Evolutionary conservation across 257 asterid genomes (phyloP).

Genomic region (Paulownia fortunei): DNA sequence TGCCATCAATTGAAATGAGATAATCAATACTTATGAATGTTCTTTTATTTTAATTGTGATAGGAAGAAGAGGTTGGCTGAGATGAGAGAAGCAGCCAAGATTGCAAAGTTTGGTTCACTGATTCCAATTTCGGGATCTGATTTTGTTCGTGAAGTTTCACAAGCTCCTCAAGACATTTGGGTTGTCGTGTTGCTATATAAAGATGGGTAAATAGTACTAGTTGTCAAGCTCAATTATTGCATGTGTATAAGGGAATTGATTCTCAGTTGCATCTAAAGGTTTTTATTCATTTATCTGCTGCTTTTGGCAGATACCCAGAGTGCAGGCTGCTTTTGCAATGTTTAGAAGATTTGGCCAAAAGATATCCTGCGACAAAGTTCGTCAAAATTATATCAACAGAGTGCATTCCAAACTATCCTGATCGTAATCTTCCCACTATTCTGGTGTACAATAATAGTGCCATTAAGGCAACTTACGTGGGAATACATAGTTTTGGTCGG

Average conservation of each 20-base stretch:
- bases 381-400: constrained; percentile 92
- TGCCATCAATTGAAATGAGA: no score
- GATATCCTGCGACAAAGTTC: constrained; percentile 90
- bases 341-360: constrained; percentile 77
- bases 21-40: neutral
- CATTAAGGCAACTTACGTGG: constrained; percentile 84
- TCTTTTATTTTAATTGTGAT: constrained; percentile 24
- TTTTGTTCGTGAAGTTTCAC: constrained; percentile 96
- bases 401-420: constrained; percentile 96
- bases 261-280: neutral
- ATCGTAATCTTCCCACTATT: constrained; percentile 86
- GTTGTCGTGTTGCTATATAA: constrained; percentile 85
- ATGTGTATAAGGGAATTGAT: neutral
- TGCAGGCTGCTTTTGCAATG: constrained; percentile 85
- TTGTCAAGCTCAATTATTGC: neutral
- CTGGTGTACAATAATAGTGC: constrained; percentile 87
- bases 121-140: constrained; percentile 94
- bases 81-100: constrained; percentile 80
- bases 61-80: constrained; percentile 92
- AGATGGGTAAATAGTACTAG: constrained; percentile 67
- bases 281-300: neutral
- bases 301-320: constrained; percentile 56
- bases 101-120: constrained; percentile 86
- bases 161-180: constrained; percentile 94
- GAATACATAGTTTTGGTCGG: constrained; percentile 82